Evolutionary conservation across 2,329 filamentous ascomycete species (phyloP), one percentile per base, ranked within the genome.

Genomic region (Nemania sp.): DNA sequence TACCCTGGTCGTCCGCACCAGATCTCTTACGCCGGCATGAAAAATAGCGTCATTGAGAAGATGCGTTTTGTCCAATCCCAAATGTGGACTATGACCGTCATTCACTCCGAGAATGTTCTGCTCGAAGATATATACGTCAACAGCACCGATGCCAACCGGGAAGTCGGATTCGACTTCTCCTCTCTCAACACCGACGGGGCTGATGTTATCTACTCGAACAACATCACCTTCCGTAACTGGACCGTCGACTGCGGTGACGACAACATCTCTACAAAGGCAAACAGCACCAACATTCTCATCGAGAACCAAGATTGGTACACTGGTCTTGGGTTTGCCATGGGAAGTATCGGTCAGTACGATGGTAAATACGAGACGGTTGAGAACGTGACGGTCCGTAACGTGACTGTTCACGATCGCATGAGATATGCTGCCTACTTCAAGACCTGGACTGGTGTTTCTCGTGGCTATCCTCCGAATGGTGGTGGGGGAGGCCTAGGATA

Each of bases 61-160:
- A 73, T 11, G 81, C 79, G 35, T 2, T 88, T 87, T 69, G 77
- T 89, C 7, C 83, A 87, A 67, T 86, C 83, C 67, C 87, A 89
- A 77, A 89, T 89, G 87, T 89, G 87, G 83, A 85, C 85, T 0
- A 84, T 88, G 81, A 84, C 84, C 0, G 81, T 87, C 32, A 85
- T 84, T 10, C 77, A 84, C 73, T 84, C 83, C 2, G 68, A 82
- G 6, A 77, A 84, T 56, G 76, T 85, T 1, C 76, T 84, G 0
- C 78, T 88, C 6, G 79, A 85, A 57, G 55, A 55, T 47, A 41
- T 68, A 10, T 60, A 53, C 47, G 24, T 58, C 24, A 62, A 58
- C 45, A 47, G 57, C 41, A 58, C 38, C 20, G 53, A 24, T 29
- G 10, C 43, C 15, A 35, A 27, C 20, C 27, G 35, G 43, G 43